These are phyloP conservation scores for Nyctanthes arbortristis DNA, from an alignment of 257 asterid genomes.

Conservation along the genomic window DNA sequence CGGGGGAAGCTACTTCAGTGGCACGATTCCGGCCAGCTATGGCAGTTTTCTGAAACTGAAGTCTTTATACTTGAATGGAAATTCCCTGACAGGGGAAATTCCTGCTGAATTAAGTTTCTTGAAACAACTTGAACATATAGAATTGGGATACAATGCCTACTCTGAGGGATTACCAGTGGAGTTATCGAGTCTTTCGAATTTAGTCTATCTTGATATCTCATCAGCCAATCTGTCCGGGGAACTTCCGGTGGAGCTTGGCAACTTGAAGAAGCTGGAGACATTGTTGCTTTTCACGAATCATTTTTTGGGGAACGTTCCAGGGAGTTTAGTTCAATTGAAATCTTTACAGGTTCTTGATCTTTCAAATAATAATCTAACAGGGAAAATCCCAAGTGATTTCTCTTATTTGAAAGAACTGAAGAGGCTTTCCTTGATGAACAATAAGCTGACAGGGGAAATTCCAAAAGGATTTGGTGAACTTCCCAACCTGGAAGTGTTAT, in stretches of 20 bases:
- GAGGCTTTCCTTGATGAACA: constrained; percentile 57
- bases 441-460: constrained; percentile 66
- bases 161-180: constrained; percentile 49
- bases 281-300: constrained; percentile 59
- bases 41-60: constrained; percentile 49
- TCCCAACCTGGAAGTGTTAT: constrained; percentile 55
- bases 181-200: constrained; percentile 41
- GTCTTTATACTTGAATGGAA: constrained; percentile 63
- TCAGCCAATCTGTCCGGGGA: constrained; percentile 64
- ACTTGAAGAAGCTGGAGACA: constrained; percentile 45
- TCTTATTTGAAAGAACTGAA: constrained; percentile 44
- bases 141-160: constrained; percentile 71
- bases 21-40: constrained; percentile 60
- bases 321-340: constrained; percentile 39
- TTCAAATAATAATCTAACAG: constrained; percentile 67
- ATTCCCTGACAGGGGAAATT: constrained; percentile 59
- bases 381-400: constrained; percentile 56
- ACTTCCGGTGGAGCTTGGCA: constrained; percentile 55
- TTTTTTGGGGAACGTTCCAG: constrained; percentile 61
- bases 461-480: constrained; percentile 74
- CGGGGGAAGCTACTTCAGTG: constrained; percentile 83
- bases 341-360: constrained; percentile 57
- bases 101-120: constrained; percentile 54
- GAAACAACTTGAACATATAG: constrained; percentile 58
- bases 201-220: constrained; percentile 70